A percentile compares a stretch with the other conserved stretches of the same genome.
These are phyloP conservation scores for Hypoxylon sp. DNA, from an alignment of 2,329 filamentous ascomycete species.

Conservation along the genomic window DNA sequence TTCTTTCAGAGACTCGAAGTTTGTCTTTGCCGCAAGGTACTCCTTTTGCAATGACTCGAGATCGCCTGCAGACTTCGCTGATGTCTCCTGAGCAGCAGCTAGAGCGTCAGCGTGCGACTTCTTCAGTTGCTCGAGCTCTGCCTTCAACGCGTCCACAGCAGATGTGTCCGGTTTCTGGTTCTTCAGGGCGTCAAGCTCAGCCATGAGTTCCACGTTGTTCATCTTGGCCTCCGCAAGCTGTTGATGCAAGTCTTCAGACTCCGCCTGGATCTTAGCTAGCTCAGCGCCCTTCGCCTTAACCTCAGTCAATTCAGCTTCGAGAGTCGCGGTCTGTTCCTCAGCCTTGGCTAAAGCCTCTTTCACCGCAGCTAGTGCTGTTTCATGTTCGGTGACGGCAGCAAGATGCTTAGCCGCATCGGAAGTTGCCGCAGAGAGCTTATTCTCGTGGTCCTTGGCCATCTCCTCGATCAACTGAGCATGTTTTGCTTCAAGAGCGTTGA, in stretches of 20 bases:
- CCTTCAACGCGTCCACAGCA: constrained; percentile 64
- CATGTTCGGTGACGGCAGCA: constrained; percentile 48
- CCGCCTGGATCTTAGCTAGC: constrained; percentile 60
- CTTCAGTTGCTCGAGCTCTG: constrained; percentile 63
- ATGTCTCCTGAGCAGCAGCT: constrained; percentile 54
- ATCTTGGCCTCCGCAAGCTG: constrained; percentile 71
- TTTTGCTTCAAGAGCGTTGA: constrained; percentile 57
- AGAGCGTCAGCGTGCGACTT: constrained; percentile 61
- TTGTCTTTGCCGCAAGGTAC: constrained; percentile 51
- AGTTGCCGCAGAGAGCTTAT: constrained; percentile 47
- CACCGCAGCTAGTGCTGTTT: constrained; percentile 54
- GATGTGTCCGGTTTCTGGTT: constrained; percentile 68
- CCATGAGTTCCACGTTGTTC: constrained; percentile 69
- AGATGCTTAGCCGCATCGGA: constrained; percentile 52
- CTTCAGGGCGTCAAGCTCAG: constrained; percentile 70
- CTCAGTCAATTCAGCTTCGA: constrained; percentile 54
- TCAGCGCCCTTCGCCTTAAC: constrained; percentile 54
- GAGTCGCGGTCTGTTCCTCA: constrained; percentile 46
- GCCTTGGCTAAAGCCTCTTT: constrained; percentile 51
- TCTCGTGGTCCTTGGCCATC: constrained; percentile 55
- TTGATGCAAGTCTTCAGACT: constrained; percentile 63
- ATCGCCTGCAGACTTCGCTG: constrained; percentile 48
- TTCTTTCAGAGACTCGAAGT: constrained; percentile 53
- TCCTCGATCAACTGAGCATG: constrained; percentile 63
- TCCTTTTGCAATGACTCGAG: constrained; percentile 48